These are phyloP conservation scores for Mycena amicta DNA, from an alignment of 768 basidiomycete genomes.

Conservation along the genomic window DNA sequence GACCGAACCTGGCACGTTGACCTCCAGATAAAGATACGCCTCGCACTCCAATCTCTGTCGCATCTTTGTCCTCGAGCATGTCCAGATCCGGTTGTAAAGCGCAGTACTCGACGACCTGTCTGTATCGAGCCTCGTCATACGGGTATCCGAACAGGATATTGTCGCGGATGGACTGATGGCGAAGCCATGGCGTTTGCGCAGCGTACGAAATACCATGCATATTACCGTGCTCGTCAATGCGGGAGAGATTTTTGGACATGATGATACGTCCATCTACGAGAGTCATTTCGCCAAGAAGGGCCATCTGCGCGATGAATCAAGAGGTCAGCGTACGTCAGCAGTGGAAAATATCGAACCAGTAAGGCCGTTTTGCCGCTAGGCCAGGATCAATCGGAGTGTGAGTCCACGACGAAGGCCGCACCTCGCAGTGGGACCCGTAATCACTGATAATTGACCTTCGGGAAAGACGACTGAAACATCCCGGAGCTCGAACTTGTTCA, in stretches of 20 bases:
- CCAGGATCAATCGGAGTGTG: neutral
- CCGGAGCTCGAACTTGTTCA: slow-evolving; percentile 63
- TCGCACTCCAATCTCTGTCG: slow-evolving; percentile 82
- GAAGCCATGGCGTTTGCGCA: slow-evolving; percentile 70
- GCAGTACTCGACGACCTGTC: slow-evolving; percentile 79
- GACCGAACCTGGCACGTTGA: slow-evolving; percentile 68
- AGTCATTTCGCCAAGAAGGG: slow-evolving; percentile 72
- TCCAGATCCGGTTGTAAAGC: slow-evolving; percentile 80
- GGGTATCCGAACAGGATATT: slow-evolving; percentile 81
- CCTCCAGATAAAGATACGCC: slow-evolving; percentile 71
- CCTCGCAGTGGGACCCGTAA: slow-evolving; percentile 75
- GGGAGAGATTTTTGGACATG: slow-evolving; percentile 60
- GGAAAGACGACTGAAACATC: slow-evolving; percentile 75
- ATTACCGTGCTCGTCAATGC: slow-evolving; percentile 59
- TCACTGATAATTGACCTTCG: slow-evolving; percentile 63
- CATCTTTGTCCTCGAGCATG: slow-evolving; percentile 83
- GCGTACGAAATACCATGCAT: slow-evolving; percentile 70
- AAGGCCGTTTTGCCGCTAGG: slow-evolving; percentile 76
- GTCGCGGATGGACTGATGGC: slow-evolving; percentile 72
- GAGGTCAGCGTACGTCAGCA: neutral
- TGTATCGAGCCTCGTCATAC: slow-evolving; percentile 71
- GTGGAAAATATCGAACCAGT: slow-evolving; percentile 44
- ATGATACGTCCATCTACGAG: slow-evolving; percentile 54
- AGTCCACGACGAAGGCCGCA: neutral
- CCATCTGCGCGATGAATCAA: slow-evolving; percentile 48